These are phyloP conservation scores for Smittium culicis DNA, from an alignment of 371 early-diverging fungal species.

Conservation along the genomic window DNA sequence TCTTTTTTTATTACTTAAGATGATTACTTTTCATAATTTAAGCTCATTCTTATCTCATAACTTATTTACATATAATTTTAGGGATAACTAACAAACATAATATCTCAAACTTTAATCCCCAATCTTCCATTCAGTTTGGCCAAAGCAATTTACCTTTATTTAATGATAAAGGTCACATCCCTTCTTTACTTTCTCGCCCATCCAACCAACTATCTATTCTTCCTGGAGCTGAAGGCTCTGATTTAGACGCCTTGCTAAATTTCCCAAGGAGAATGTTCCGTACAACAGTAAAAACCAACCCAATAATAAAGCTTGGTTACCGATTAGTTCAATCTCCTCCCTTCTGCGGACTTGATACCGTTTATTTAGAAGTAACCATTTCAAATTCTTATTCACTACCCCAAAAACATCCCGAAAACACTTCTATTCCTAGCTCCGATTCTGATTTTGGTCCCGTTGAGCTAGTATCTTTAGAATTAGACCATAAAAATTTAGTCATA, in stretches of 20 bases:
- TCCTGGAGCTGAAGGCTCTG: neutral
- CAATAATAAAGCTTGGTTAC: neutral
- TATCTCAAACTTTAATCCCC: neutral
- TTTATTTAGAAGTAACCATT: no score
- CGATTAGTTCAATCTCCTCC: neutral
- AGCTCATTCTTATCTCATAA: no score
- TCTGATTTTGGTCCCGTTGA: no score
- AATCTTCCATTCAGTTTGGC: neutral
- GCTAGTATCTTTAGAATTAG: no score
- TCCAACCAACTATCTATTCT: neutral
- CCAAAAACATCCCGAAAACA: no score
- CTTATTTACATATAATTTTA: no score
- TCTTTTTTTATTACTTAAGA: no score
- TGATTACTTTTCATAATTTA: no score
- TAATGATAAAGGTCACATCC: neutral
- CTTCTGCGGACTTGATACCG: no score
- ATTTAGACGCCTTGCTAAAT: neutral
- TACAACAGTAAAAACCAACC: neutral
- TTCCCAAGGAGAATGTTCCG: constrained; percentile 7
- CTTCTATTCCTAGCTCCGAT: no score
- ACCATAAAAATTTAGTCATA: no score
- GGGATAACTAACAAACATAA: neutral
- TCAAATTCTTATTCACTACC: no score
- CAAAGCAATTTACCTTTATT: neutral
- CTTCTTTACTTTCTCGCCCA: neutral